Conservation (phyloP, 495 filamentous ascomycete species). For the Neurospora discreta region DNA sequence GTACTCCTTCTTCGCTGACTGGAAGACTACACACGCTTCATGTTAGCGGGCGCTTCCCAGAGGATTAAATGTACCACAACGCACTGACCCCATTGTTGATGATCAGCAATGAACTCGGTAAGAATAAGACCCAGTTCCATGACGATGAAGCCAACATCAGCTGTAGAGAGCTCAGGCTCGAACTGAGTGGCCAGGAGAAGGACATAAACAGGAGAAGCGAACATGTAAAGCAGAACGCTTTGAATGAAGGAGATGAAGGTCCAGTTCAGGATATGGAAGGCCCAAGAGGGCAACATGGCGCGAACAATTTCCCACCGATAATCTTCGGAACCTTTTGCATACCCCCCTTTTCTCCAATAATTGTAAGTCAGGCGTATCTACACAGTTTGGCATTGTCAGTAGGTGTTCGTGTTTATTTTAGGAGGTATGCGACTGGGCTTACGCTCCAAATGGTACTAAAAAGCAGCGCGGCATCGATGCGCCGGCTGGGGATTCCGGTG, state of each 20-base stretch:
- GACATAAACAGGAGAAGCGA: constrained; percentile 75
- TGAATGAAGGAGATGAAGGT: constrained; percentile 81
- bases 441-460: constrained; percentile 75
- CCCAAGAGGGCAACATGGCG: constrained; percentile 25
- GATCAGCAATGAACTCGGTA: constrained; percentile 72
- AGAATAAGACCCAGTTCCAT: constrained; percentile 58
- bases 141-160: constrained; percentile 60
- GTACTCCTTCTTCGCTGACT: constrained; percentile 69
- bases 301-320: constrained; percentile 69
- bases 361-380: constrained; percentile 82
- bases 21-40: constrained; percentile 45
- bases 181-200: constrained; percentile 48
- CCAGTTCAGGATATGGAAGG: constrained; percentile 79
- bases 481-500: constrained; percentile 56
- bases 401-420: background rate
- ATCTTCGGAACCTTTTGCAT: constrained; percentile 72
- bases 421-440: constrained; percentile 21
- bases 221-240: constrained; percentile 61
- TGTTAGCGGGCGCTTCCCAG: constrained; percentile 9
- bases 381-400: constrained; percentile 1
- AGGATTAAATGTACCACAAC: background rate
- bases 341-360: constrained; percentile 95
- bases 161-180: constrained; percentile 31
- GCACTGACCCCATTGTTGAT: constrained; percentile 82
- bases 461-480: constrained; percentile 61